Percentiles rank a stretch among this genome's conserved stretches.
Evolutionary conservation across 768 basidiomycete species (phyloP).

Genomic region (Mycena albidolilacea): DNA sequence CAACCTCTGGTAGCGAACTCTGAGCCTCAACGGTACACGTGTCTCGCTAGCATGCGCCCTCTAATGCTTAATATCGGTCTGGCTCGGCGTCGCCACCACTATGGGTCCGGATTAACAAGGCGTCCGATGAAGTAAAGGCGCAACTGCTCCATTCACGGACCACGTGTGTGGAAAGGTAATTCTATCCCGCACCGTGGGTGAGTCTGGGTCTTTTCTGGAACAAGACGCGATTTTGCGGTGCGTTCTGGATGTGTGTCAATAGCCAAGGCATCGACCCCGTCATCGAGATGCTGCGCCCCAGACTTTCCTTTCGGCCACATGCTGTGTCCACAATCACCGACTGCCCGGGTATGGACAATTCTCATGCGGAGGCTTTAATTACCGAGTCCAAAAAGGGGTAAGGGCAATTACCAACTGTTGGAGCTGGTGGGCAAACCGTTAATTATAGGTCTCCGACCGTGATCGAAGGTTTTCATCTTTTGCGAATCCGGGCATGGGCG

Average conservation of each 20-base stretch:
- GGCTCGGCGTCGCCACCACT: background rate
- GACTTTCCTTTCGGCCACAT: background rate
- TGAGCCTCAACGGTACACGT: background rate
- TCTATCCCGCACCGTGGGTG: background rate
- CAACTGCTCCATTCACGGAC: background rate
- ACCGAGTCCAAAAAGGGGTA: constrained; percentile 19
- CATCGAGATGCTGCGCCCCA: background rate
- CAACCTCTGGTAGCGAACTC: background rate
- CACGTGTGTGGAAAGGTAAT: constrained; percentile 10
- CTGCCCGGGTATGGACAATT: constrained; percentile 10
- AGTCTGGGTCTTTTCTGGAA: constrained; percentile 6
- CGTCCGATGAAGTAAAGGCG: background rate
- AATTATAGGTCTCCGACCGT: constrained; percentile 10
- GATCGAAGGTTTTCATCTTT: constrained; percentile 20
- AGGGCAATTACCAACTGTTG: background rate
- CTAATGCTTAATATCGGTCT: constrained; percentile 13
- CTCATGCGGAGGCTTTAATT: constrained; percentile 19
- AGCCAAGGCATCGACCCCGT: constrained; percentile 14
- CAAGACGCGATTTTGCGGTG: constrained; percentile 1
- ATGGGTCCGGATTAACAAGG: background rate
- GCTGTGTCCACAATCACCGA: constrained; percentile 23
- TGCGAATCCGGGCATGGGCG: constrained; percentile 30
- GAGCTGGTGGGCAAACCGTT: background rate
- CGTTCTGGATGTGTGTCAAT: constrained; percentile 23
- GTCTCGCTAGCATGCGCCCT: background rate